Conservation (phyloP, 2,329 filamentous ascomycete genomes). For the Microascus cirrosus region DNA sequence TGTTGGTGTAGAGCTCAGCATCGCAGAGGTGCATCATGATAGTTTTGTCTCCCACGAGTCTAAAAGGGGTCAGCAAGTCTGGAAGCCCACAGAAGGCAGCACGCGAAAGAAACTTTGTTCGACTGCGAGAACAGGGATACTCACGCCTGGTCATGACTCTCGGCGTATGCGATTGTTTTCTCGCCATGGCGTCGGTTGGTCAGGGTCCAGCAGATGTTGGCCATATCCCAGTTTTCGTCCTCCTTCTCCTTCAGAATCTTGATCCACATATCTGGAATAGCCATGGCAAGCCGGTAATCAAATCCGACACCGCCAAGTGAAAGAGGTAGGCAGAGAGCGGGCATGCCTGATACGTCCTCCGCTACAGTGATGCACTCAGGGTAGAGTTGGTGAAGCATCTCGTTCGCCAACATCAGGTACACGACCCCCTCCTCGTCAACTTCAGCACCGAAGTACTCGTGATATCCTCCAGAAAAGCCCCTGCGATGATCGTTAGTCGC, state of each 20-base stretch:
- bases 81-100: conserved; percentile 8
- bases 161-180: conserved; percentile 96
- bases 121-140: conserved; percentile 22
- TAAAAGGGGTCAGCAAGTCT: conserved; percentile 19
- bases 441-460: conserved; percentile 85
- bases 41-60: conserved; percentile 90
- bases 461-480: conserved; percentile 94
- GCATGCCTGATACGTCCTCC: conserved; percentile 98
- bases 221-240: conserved; percentile 88
- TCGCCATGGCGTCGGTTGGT: conserved; percentile 91
- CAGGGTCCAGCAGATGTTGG: conserved; percentile 71
- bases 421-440: conserved; percentile 92
- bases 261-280: conserved; percentile 97
- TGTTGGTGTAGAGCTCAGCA: conserved; percentile 94
- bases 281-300: conserved; percentile 96
- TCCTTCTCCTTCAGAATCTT: conserved; percentile 92
- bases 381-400: conserved; percentile 87
- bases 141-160: conserved; percentile 96
- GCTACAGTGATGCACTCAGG: conserved; percentile 84
- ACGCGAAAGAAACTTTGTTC: background rate
- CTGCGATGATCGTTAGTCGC: conserved; percentile 26
- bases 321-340: conserved; percentile 79
- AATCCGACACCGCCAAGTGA: conserved; percentile 88
- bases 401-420: conserved; percentile 93
- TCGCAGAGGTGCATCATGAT: conserved; percentile 98